Percentiles rank a stretch among this genome's conserved stretches.
These are phyloP conservation scores for Scleromitrula shiraiana DNA, from an alignment of 2,329 filamentous ascomycete species.

Conservation along the genomic window DNA sequence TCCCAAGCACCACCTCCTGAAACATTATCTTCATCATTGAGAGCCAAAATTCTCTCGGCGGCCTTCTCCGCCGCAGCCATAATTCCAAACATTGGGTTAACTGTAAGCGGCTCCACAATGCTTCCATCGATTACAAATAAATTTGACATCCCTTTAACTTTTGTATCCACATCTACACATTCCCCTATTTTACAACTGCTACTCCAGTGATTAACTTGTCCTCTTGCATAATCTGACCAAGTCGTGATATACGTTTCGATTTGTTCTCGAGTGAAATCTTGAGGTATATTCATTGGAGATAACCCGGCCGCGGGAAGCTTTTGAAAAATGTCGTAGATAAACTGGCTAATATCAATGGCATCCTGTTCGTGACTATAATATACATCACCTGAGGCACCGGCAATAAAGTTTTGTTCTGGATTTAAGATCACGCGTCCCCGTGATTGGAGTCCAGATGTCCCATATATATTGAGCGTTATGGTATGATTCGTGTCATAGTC, in stretches of 20 bases:
- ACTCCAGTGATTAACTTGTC: constrained; percentile 46
- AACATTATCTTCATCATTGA: background rate
- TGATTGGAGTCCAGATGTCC: constrained; percentile 45
- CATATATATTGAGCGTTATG: constrained; percentile 49
- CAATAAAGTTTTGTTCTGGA: constrained; percentile 37
- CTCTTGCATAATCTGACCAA: constrained; percentile 38
- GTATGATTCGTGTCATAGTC: constrained; percentile 36
- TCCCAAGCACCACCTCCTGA: background rate
- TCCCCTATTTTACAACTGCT: constrained; percentile 42
- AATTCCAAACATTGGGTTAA: constrained; percentile 46
- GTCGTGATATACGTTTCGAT: constrained; percentile 44
- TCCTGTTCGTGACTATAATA: constrained; percentile 43
- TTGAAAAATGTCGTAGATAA: constrained; percentile 43
- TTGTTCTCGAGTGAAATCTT: constrained; percentile 38
- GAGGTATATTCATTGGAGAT: constrained; percentile 41
- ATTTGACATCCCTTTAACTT: constrained; percentile 41
- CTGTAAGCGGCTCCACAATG: constrained; percentile 42
- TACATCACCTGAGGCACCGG: constrained; percentile 34
- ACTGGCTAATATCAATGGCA: constrained; percentile 39
- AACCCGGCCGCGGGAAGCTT: constrained; percentile 35
- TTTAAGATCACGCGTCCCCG: constrained; percentile 38
- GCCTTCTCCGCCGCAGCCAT: constrained; percentile 47
- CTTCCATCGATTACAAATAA: constrained; percentile 44
- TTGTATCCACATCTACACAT: constrained; percentile 41
- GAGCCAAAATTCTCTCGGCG: constrained; percentile 38